Base-by-base conservation (phyloP, 176 grass and related monocot genomes). In the Elaeis guineensis region DNA sequence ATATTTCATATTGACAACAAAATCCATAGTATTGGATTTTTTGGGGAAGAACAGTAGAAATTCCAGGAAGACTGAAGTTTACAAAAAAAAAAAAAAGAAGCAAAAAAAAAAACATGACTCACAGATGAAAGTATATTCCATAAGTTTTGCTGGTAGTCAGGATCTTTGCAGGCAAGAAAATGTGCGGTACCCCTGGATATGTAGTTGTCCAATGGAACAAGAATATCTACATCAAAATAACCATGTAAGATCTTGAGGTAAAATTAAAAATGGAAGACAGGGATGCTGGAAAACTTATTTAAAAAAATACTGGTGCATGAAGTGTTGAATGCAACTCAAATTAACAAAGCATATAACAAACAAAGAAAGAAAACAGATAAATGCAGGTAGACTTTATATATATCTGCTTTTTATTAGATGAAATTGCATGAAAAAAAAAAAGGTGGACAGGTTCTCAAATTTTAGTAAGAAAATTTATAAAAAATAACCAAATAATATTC, bases 161-260 rank as follows among this genome's bases (percentile, higher is more conserved):
- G 89, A 54, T 89, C 72, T 77, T 95, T 89, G 78, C 81, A 85
- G 2, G 72, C 39, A 54, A 95, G 85, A 64, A 95, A 95, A 85
- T 85, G 81, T 19, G 77, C 75, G 6, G 81, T 89, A 63, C 85
- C 65, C 18, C 89, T 78, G 21, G 89, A 95, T 79, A 95, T 85
- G 49, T 85, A 95, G 54, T 95, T 95, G 35, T 89, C 89, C 70
- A 95, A 61, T 11, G 89, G 89, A 75, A 95, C 85, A 78, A 95
- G 82, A 74, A 89, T 95, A 82, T 85, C 89, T 95, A 62, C 49
- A 22, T 51, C 21, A 56, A 67, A 56, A 55, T 3, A 67, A 21
- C 15, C 11, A 0, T 17, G 35, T 44, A 44, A 44, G 35, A 44
- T 12, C 8, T 44, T 44, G 9, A 44, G 35, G 35, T 44, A 44